Percentiles rank a stretch among this genome's conserved stretches.
These are phyloP conservation scores for Penicillium sclerotiorum DNA, from an alignment of 2,329 filamentous ascomycete species.

Conservation along the genomic window DNA sequence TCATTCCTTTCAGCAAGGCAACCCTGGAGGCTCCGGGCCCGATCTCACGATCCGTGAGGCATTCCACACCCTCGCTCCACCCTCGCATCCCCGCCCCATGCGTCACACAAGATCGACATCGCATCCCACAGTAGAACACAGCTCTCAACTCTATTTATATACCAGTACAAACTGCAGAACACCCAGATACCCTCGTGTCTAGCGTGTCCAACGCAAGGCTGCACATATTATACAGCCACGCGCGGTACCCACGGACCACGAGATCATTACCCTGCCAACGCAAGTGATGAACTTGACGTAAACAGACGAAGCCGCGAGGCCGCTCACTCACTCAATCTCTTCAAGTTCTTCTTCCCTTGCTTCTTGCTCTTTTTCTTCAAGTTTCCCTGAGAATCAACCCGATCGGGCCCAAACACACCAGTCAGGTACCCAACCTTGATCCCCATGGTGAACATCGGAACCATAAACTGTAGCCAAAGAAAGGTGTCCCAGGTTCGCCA, in stretches of 20 bases:
- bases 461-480: not conserved
- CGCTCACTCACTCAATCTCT: no score
- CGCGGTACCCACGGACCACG: not conserved
- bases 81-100: not conserved
- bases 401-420: not conserved
- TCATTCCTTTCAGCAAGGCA: not conserved
- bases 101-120: not conserved
- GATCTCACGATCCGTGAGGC: not conserved
- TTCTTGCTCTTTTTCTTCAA: not conserved
- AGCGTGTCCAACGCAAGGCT: not conserved
- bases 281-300: no score
- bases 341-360: not conserved
- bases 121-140: no score
- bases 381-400: no score
- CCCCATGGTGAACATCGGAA: not conserved
- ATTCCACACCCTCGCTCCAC: not conserved
- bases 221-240: not conserved
- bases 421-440: not conserved
- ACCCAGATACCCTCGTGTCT: not conserved
- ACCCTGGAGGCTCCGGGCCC: not conserved
- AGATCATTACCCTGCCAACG: not conserved
- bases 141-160: not conserved
- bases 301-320: no score
- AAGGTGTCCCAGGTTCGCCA: not conserved
- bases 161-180: not conserved